Base-by-base conservation (phyloP, 495 filamentous ascomycete genomes). In the Apodospora peruviana region DNA sequence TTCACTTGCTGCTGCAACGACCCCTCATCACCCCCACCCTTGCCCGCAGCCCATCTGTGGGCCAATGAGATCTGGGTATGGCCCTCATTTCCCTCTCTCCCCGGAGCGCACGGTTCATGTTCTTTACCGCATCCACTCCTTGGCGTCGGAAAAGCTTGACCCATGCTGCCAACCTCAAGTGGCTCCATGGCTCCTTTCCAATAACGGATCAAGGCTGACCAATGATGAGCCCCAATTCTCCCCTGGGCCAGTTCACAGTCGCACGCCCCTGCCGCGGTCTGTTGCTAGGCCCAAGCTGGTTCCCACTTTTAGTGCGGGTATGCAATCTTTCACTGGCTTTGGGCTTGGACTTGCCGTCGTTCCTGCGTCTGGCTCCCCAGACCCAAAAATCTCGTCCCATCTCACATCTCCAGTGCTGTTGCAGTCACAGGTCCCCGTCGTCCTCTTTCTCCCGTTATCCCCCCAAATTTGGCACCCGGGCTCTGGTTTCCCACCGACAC, bases 351-450 rank as follows among this genome's bases (percentile, higher is more conserved):
- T 25, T 54, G 36, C 47, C 44, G 48, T 18, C 42, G 45, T 32
- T 34, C 45, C 17, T 43, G 27, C 27, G 14, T 7, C 27, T 7
- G 14, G 27, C 48, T 60, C 53, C 57, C 57, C 59, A 59, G 62
- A 58, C 34, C 62, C 54, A 55, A 65, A 63, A 58, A 50, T 45
- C 47, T 53, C 40, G 37, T 40, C 38, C 40, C 36, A 44, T 9
- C 9, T 46, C 44, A 32, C 49, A 34, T 48, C 40, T 40, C 21
- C 10, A 17, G 25, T 32, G 17, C 20, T 37, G 44, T 37, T 57
- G 24, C 43, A 20, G 17, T 49, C 48, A 17, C 42, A 38, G 32
- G 2, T 45, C 43, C 10, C 18, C 25, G 25, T 35, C 16, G 20
- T 44, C 48, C 43, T 21, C 14, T 35, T 38, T 25, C 23, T 45